A percentile compares a stretch with the other conserved stretches of the same genome.
These are phyloP conservation scores for Pseudohyphozyma bogoriensis DNA, from an alignment of 768 basidiomycete species.

Conservation along the genomic window DNA sequence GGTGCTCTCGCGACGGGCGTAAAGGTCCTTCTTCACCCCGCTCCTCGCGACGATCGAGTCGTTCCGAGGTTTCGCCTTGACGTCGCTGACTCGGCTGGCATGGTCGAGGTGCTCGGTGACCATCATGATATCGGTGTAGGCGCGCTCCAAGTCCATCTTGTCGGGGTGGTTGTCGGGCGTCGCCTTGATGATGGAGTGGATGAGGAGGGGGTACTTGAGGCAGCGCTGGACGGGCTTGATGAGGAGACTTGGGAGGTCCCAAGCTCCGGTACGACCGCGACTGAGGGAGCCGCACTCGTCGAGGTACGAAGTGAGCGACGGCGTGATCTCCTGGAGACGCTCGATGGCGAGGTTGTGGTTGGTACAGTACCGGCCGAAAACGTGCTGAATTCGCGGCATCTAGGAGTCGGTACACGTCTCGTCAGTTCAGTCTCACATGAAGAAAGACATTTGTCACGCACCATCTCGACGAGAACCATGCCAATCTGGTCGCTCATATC, in stretches of 20 bases:
- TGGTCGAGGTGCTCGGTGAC: constrained; percentile 33
- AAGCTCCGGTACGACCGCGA: constrained; percentile 58
- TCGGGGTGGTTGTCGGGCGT: constrained; percentile 32
- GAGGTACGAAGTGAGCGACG: constrained; percentile 56
- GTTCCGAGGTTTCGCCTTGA: constrained; percentile 33
- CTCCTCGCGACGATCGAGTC: constrained; percentile 23
- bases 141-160: constrained; percentile 15
- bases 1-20: constrained; percentile 11
- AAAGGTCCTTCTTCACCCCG: constrained; percentile 16
- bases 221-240: constrained; percentile 98
- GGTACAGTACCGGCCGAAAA: constrained; percentile 31
- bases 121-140: constrained; percentile 26
- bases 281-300: constrained; percentile 40
- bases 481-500: constrained; percentile 22
- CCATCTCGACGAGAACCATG: constrained; percentile 27
- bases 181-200: constrained; percentile 45
- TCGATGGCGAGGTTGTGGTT: constrained; percentile 49
- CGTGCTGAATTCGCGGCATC: constrained; percentile 29
- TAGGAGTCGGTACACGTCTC: too few species aligned
- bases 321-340: constrained; percentile 48
- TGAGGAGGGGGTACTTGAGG: constrained; percentile 92
- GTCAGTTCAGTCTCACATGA: too few species aligned
- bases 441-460: too few species aligned
- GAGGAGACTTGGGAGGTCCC: constrained; percentile 88
- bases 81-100: too few species aligned